These are phyloP conservation scores for Sarocladiaceae sp. DNA, from an alignment of 2,329 filamentous ascomycete genomes.

Conservation along the genomic window DNA sequence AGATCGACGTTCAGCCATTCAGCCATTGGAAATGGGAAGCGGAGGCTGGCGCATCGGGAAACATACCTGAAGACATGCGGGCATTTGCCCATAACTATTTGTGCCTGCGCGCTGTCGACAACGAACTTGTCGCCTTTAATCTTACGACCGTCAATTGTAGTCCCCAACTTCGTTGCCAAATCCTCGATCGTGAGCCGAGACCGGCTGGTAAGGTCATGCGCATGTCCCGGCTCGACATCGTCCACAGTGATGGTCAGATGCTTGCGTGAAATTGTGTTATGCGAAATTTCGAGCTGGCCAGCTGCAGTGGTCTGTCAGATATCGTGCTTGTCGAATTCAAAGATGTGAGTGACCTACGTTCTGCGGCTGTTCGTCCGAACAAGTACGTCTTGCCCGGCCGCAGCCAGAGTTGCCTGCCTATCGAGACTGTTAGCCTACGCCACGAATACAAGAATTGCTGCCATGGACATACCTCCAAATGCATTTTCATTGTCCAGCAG, in stretches of 20 bases:
- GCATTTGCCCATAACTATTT: constrained; percentile 69
- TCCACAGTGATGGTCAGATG: constrained; percentile 77
- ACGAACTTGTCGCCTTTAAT: constrained; percentile 59
- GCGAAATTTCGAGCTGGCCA: constrained; percentile 64
- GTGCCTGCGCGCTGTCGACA: constrained; percentile 48
- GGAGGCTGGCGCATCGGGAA: too few species aligned
- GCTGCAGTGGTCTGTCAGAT: too few species aligned
- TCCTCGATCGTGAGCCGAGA: constrained; percentile 74
- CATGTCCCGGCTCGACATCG: constrained; percentile 60
- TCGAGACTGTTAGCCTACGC: not conserved
- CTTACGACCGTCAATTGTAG: constrained; percentile 67
- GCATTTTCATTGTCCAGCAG: constrained; percentile 56
- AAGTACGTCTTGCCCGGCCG: constrained; percentile 81
- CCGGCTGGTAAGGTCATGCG: constrained; percentile 58
- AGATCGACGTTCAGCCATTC: too few species aligned
- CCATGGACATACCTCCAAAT: constrained; percentile 36
- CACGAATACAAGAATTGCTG: constrained; percentile 11
- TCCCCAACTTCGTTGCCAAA: constrained; percentile 79
- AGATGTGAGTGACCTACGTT: constrained; percentile 43
- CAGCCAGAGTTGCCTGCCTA: constrained; percentile 66
- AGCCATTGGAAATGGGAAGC: too few species aligned
- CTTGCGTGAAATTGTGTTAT: constrained; percentile 83
- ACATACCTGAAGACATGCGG: constrained; percentile 55
- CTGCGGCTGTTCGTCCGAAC: constrained; percentile 72
- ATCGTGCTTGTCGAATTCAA: not conserved